Evolutionary conservation across 2,329 filamentous ascomycete species (phyloP).

Genomic region (Periconia sp.): DNA sequence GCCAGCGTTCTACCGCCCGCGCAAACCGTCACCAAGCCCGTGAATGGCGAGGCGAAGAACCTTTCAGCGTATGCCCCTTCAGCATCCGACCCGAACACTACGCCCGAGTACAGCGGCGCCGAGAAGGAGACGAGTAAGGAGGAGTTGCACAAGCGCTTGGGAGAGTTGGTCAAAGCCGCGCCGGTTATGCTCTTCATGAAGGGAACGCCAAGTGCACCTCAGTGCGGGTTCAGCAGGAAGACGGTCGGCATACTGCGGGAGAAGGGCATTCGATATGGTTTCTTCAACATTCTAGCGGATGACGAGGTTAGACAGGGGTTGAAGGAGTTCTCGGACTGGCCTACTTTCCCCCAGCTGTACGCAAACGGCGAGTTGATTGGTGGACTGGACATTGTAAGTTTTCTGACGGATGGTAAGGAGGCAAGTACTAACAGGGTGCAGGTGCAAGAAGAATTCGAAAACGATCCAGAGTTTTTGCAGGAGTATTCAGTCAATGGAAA

Average conservation of each 20-base stretch:
- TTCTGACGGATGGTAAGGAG: background rate
- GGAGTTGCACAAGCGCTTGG: conserved; percentile 78
- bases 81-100: conserved; percentile 46
- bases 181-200: conserved; percentile 99
- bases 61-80: conserved; percentile 50
- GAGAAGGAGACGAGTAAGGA: conserved; percentile 64
- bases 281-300: conserved; percentile 98
- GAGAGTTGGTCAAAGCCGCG: conserved; percentile 87
- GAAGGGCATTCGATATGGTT: conserved; percentile 91
- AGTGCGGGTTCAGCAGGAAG: conserved; percentile 92
- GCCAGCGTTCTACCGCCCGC: conserved; percentile 44
- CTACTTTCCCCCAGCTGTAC: conserved; percentile 95
- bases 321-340: conserved; percentile 98
- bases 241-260: conserved; percentile 84
- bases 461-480: conserved; percentile 78
- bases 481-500: conserved; percentile 59
- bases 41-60: conserved; percentile 41
- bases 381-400: conserved; percentile 89
- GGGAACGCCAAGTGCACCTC: conserved; percentile 82
- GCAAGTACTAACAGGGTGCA: conserved; percentile 44
- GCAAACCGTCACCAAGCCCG: conserved; percentile 49
- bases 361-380: conserved; percentile 87
- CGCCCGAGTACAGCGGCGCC: conserved; percentile 49
- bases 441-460: conserved; percentile 92
- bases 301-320: conserved; percentile 95